phyloP scores from a whole-genome alignment of 2,329 filamentous ascomycete species.

The Emergomyces africanus region DNA sequence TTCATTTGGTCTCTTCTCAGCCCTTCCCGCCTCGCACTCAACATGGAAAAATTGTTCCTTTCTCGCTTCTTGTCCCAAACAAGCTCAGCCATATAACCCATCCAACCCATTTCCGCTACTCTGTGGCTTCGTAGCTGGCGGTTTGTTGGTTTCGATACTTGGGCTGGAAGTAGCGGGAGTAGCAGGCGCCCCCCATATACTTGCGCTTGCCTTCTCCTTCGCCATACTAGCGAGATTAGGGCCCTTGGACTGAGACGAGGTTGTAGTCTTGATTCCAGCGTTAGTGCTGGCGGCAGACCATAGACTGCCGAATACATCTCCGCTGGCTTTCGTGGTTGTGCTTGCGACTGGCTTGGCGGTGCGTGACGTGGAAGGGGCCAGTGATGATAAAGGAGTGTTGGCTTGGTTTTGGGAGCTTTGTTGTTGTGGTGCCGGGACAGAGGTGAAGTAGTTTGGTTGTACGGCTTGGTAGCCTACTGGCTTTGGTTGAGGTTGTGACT shows the following conservation, averaged over 20 bases:
- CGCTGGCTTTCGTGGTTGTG: conserved; percentile 30
- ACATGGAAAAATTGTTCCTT: background rate
- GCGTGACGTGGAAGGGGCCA: conserved; percentile 26
- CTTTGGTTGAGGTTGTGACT: conserved; percentile 37
- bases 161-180: background rate
- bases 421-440: conserved; percentile 41
- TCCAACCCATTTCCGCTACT: conserved; percentile 25
- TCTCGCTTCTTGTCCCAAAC: background rate
- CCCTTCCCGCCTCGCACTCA: background rate
- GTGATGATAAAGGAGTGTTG: conserved; percentile 26
- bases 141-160: background rate
- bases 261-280: conserved; percentile 60
- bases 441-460: conserved; percentile 91
- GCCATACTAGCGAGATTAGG: conserved; percentile 85
- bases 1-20: background rate
- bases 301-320: conserved; percentile 80
- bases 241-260: conserved; percentile 47
- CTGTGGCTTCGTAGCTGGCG: background rate
- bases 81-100: conserved; percentile 26
- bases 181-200: conserved; percentile 73
- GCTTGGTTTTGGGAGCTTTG: conserved; percentile 24
- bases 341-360: conserved; percentile 40
- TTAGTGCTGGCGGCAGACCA: conserved; percentile 60
- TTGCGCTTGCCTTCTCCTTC: conserved; percentile 93
- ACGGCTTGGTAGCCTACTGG: conserved; percentile 58